Evolutionary conservation across 768 basidiomycete genomes (phyloP), one percentile per base, ranked within the genome.

Genomic region (Cystobasidium ongulense): DNA sequence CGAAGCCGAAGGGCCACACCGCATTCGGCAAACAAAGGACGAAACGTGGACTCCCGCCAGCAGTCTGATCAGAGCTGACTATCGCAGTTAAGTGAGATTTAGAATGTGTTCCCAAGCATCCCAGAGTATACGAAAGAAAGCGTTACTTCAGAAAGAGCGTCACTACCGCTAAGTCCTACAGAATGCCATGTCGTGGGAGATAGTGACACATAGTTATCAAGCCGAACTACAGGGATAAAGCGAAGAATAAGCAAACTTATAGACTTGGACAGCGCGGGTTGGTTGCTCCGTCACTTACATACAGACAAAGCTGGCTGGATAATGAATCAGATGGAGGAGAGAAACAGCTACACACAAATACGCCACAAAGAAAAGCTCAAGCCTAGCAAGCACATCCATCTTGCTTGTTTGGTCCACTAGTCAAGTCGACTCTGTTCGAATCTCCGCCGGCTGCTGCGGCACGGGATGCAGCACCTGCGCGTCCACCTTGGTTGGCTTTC

Each of bases 371-470:
- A 29, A 27, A 23, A 1, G 36, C 2, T 11, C 13, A 36, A 23
- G 25, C 33, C 57, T 70, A 80, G 74, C 80, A 80, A n/a, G 78
- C 78, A 53, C 80, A 80, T 0, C 75, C 78, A n/a, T 79, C 78
- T 76, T 79, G 78, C 77, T 81, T 81, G 75, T 76, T 80, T 41
- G 77, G 76, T 39, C 77, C 80, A 29, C 77, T 78, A 21, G 74
- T 78, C 36, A 83, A 75, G 63, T 80, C 80, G 68, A 82, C 82
- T 29, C 77, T 68, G 31, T 72, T 64, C 11, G 41, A 27, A 15
- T 67, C n/a, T n/a, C n/a, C 35, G 74, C 76, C 21, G 74, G 88
- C 71, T 86, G 84, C 63, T n/a, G 53, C 68, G 10, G 68, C 68
- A 7, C 68, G 52, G 1, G 50, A 77, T 88, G 65, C 72, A 2